Percentiles rank a stretch among this genome's conserved stretches.
Conservation (phyloP, 2,329 filamentous ascomycete species). For the Cadophora malorum region DNA sequence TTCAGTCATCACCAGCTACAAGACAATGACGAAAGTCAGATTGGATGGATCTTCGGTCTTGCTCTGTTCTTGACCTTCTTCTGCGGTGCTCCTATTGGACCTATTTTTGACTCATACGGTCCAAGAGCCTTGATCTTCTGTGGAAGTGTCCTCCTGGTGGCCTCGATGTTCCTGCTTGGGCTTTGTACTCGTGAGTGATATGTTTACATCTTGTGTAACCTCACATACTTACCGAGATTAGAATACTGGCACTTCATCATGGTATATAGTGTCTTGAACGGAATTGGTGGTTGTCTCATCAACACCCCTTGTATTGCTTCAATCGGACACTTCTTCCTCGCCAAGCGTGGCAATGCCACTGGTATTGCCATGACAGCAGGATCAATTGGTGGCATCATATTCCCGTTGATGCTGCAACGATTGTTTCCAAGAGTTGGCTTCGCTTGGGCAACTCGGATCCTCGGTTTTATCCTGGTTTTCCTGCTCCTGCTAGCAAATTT, state of each 20-base stretch:
- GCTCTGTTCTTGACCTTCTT: conserved; percentile 74
- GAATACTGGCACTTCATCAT: conserved; percentile 75
- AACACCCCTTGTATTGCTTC: conserved; percentile 70
- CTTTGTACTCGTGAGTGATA: conserved; percentile 57
- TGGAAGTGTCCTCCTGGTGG: conserved; percentile 42
- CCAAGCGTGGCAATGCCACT: conserved; percentile 66
- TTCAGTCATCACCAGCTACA: conserved; percentile 65
- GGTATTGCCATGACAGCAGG: conserved; percentile 70
- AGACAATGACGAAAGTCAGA: conserved; percentile 60
- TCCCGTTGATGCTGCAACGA: conserved; percentile 54
- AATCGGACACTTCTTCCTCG: conserved; percentile 69
- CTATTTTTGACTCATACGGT: conserved; percentile 71
- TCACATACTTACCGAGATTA: conserved; percentile 31
- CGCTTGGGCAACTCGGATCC: conserved; percentile 44
- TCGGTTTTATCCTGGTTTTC: conserved; percentile 43
- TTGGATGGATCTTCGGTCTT: conserved; percentile 65
- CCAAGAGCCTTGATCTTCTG: conserved; percentile 51
- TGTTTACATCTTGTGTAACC: not conserved
- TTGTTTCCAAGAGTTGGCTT: conserved; percentile 46
- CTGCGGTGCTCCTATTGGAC: conserved; percentile 71
- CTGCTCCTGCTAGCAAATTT: conserved; percentile 43
- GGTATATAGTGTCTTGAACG: conserved; percentile 67
- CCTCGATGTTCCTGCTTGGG: conserved; percentile 58
- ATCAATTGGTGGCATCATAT: conserved; percentile 61
- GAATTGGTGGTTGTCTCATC: conserved; percentile 66